Conservation (phyloP, 805 yeast genomes). For the Lipomyces orientalis region DNA sequence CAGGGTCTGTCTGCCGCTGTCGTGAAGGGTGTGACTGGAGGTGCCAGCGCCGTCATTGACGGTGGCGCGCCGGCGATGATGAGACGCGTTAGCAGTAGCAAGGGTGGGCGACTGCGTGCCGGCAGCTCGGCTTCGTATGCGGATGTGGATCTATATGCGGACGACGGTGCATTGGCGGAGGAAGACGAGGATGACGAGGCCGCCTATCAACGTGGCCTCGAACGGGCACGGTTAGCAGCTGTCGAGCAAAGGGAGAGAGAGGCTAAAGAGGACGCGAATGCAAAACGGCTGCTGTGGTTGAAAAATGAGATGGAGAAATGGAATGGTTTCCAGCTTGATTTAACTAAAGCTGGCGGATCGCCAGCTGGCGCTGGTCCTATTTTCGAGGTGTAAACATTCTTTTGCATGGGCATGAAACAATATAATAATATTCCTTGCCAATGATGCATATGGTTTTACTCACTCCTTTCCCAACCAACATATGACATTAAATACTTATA, state of each 20-base stretch:
- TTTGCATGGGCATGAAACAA: neutral
- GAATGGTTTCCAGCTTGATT: constrained; percentile 33
- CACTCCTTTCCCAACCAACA: neutral
- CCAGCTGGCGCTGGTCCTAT: constrained; percentile 31
- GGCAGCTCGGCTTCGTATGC: constrained; percentile 27
- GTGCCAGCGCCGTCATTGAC: constrained; percentile 33
- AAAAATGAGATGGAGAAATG: constrained; percentile 32
- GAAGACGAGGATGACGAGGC: constrained; percentile 27
- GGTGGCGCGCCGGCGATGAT: constrained; percentile 18
- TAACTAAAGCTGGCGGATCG: constrained; percentile 25
- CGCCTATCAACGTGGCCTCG: constrained; percentile 19
- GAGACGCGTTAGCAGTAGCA: constrained; percentile 8
- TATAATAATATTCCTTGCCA: neutral
- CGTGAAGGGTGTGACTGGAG: constrained; percentile 35
- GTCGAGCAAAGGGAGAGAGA: constrained; percentile 3
- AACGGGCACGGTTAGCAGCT: constrained; percentile 12
- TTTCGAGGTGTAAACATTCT: constrained; percentile 24
- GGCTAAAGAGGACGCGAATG: constrained; percentile 15
- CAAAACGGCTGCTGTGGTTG: constrained; percentile 21
- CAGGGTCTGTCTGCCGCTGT: constrained; percentile 37
- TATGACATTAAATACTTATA: neutral
- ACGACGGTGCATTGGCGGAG: constrained; percentile 21
- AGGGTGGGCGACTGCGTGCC: constrained; percentile 9
- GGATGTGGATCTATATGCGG: constrained; percentile 33
- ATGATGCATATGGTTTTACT: neutral